Evolutionary conservation across 768 basidiomycete species (phyloP).

Genomic region (Tulasnella sp.): DNA sequence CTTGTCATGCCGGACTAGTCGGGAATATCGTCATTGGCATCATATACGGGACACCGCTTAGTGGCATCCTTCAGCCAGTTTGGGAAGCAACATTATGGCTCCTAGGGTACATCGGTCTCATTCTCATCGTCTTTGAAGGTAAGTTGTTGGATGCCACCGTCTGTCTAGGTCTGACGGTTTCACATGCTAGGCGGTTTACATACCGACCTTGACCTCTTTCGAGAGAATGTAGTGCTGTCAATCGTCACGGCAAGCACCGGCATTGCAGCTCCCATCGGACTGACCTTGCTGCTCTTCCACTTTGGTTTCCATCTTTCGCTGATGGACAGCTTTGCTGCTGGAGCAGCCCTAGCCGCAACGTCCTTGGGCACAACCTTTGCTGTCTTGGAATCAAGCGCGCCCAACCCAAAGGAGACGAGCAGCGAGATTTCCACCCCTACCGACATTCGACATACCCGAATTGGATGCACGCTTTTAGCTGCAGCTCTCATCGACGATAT

Average conservation of each 20-base stretch:
- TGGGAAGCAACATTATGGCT: conserved; percentile 41
- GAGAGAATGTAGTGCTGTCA: conserved; percentile 48
- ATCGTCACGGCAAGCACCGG: conserved; percentile 50
- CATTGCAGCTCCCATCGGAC: conserved; percentile 48
- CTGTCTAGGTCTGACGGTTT: neutral
- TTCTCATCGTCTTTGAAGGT: conserved; percentile 54
- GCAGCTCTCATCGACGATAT: conserved; percentile 67
- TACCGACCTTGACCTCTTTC: conserved; percentile 46
- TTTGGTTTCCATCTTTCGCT: conserved; percentile 42
- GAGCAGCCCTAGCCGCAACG: conserved; percentile 59
- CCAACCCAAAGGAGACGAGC: conserved; percentile 34
- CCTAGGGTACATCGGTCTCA: conserved; percentile 42
- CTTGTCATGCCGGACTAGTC: conserved; percentile 47
- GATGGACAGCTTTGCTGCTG: conserved; percentile 55
- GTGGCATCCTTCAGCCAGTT: conserved; percentile 42
- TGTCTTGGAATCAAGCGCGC: conserved; percentile 38
- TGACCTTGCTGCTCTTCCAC: conserved; percentile 46
- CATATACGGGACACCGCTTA: conserved; percentile 51
- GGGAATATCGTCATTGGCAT: conserved; percentile 56
- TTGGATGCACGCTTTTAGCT: conserved; percentile 55
- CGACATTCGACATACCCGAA: conserved; percentile 46
- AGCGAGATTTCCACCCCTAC: conserved; percentile 27
- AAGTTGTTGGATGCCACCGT: conserved; percentile 7
- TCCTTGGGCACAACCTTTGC: conserved; percentile 65
- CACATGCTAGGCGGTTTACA: conserved; percentile 48